These are phyloP conservation scores for Edaphochlamys debaryana DNA, from an alignment of 139 green algal species.

Conservation along the genomic window DNA sequence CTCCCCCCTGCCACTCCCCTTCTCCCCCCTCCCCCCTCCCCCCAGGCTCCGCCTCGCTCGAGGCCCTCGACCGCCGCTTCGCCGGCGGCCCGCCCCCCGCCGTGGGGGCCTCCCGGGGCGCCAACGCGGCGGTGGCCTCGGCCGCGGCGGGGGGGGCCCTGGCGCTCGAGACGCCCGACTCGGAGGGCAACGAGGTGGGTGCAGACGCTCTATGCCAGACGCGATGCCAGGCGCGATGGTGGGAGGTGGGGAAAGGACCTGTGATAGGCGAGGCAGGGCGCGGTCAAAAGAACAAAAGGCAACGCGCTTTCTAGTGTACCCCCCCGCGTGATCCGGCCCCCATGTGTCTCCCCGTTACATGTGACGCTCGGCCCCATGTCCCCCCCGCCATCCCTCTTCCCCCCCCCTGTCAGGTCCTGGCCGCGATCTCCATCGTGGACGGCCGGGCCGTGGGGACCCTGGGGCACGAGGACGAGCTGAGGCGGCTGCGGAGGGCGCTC, in stretches of 20 bases:
- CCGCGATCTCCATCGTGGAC: constrained; percentile 47
- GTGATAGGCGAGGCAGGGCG: no score
- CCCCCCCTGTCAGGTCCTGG: constrained; percentile 21
- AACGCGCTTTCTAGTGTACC: no score
- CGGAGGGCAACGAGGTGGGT: not conserved
- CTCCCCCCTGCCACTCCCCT: no score
- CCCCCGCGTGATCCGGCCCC: no score
- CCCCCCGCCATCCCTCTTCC: no score
- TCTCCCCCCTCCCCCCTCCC: not conserved
- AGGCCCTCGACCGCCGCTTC: constrained; percentile 50
- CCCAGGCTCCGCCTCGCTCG: constrained; percentile 39
- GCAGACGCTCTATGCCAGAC: no score
- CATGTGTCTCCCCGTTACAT: no score
- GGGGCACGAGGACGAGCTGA: constrained; percentile 59
- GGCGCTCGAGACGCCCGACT: not conserved
- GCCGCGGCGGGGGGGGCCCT: not conserved
- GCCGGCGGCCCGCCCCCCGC: not conserved
- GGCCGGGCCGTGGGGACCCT: constrained; percentile 53
- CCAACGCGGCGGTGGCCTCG: not conserved
- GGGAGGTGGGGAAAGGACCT: no score
- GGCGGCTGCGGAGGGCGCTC: constrained; percentile 36
- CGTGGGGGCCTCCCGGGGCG: not conserved
- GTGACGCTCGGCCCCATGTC: no score
- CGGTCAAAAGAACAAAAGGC: no score
- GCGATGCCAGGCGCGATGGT: not conserved